Evolutionary conservation across 1,284 basidiomycete genomes (phyloP), one percentile per base, ranked within the genome.

Genomic region (Mycena citricolor): DNA sequence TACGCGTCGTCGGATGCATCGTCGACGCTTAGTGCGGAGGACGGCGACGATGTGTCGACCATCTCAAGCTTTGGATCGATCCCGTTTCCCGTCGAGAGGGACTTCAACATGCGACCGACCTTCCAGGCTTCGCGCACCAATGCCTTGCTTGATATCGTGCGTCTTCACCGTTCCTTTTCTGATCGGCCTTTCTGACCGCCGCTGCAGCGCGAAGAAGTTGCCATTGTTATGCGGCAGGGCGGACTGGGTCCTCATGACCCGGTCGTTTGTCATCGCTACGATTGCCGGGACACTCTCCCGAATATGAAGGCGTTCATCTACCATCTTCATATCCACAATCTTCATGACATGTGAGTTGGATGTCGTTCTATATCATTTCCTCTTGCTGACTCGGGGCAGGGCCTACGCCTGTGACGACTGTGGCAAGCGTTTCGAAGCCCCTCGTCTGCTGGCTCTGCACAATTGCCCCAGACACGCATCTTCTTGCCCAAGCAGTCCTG

Each of bases 311-410:
- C 73, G 32, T 68, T 84, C 38, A 70, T 72, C 41, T 74, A 67
- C 51, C 81, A 84, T 55, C 61, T 83, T 30, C 75, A 80, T 50
- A 73, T 83, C 20, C 81, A 84, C 57, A 72, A 78, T 54, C 70
- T 81, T 32, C 62, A 68, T 26, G 69, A 70, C 39, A 50, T 58
- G 69, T 70, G 45, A 30, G 64, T 59, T 11, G 13, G 4, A 45
- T 39, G 21, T 26, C 22, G 37, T 29, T 29, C n/a, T 8, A 16
- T 39, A 14, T 24, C 16, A 29, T 35, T 10, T 13, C 13, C 19
- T 43, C n/a, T 42, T n/a, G 20, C 21, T 42, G 8, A 40, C 24
- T 31, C 20, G 17, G 35, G 37, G 17, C 39, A 62, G 60, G 14
- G 43, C 37, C n/a, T 55, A 54, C 21, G 33, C 45, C 28, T 68